These are phyloP conservation scores for Hypoxylon sp. DNA, from an alignment of 2,329 filamentous ascomycete genomes.

Conservation along the genomic window DNA sequence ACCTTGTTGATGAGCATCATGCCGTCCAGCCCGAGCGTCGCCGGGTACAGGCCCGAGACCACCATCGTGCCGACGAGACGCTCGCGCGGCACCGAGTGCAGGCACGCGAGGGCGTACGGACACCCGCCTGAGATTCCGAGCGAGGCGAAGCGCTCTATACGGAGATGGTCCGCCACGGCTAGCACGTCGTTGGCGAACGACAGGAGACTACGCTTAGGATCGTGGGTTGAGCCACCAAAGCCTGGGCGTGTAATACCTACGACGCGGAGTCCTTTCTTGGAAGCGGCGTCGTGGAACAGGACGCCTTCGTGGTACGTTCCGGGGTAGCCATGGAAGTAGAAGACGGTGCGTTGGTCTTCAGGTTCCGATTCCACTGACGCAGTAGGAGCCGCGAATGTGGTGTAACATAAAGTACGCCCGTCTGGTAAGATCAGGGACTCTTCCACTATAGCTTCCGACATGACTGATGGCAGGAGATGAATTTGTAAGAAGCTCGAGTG, in stretches of 20 bases:
- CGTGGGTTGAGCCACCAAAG: slow-evolving; percentile 50
- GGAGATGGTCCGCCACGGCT: slow-evolving; percentile 44
- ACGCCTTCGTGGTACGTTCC: slow-evolving; percentile 47
- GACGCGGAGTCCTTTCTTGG: slow-evolving; percentile 41
- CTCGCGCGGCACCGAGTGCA: slow-evolving; percentile 31
- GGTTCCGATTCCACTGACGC: neutral
- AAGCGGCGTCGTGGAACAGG: slow-evolving; percentile 19
- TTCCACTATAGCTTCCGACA: neutral
- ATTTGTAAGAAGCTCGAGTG: neutral
- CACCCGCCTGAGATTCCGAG: slow-evolving; percentile 48
- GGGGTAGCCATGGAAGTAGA: slow-evolving; percentile 51
- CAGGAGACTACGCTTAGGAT: slow-evolving; percentile 41
- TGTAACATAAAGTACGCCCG: slow-evolving; percentile 48
- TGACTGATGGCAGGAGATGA: neutral
- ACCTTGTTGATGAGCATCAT: slow-evolving; percentile 38
- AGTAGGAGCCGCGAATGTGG: slow-evolving; percentile 42
- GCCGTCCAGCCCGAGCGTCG: slow-evolving; percentile 34
- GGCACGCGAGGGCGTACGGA: slow-evolving; percentile 46
- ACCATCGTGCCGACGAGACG: slow-evolving; percentile 36
- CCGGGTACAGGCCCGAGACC: slow-evolving; percentile 39
- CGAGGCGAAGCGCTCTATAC: slow-evolving; percentile 41
- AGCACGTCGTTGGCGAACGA: slow-evolving; percentile 45
- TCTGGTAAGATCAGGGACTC: slow-evolving; percentile 28
- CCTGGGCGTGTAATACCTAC: slow-evolving; percentile 51
- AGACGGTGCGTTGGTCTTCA: slow-evolving; percentile 27